phyloP scores from a whole-genome alignment of 208 protist genomes.

The Crithidia sp. region DNA sequence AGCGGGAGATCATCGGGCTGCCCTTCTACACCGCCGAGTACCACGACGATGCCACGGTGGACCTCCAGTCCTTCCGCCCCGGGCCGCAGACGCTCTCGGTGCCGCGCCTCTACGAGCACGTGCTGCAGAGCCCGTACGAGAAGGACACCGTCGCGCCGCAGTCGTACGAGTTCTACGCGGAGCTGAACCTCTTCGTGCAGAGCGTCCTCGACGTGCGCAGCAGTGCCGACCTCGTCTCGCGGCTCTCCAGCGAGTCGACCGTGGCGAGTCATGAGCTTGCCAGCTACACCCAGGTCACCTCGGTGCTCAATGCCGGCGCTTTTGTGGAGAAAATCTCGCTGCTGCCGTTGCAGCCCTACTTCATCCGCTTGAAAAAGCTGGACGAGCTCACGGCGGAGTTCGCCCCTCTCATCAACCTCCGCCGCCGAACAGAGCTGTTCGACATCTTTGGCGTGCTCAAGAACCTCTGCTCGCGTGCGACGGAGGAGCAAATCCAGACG shows the following conservation, averaged over 20 bases:
- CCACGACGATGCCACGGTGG: slow-evolving; percentile 55
- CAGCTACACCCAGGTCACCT: slow-evolving; percentile 55
- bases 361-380: slow-evolving; percentile 68
- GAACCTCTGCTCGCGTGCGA: slow-evolving; percentile 71
- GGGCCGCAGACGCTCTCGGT: slow-evolving; percentile 50
- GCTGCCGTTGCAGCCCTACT: slow-evolving; percentile 67
- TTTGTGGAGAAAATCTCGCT: slow-evolving; percentile 63
- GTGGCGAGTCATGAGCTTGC: slow-evolving; percentile 77
- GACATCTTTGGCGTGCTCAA: slow-evolving; percentile 84
- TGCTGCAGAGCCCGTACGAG: slow-evolving; percentile 42
- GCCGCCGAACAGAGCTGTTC: slow-evolving; percentile 74
- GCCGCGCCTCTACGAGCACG: slow-evolving; percentile 56
- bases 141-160: slow-evolving; percentile 30
- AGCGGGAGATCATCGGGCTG: slow-evolving; percentile 51
- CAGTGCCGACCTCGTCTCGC: slow-evolving; percentile 22
- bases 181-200: slow-evolving; percentile 80
- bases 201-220: slow-evolving; percentile 33
- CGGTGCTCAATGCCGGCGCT: slow-evolving; percentile 56
- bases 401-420: slow-evolving; percentile 79
- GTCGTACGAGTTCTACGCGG: slow-evolving; percentile 82
- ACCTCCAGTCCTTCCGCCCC: slow-evolving; percentile 42
- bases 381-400: slow-evolving; percentile 77
- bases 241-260: slow-evolving; percentile 10
- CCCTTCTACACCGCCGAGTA: slow-evolving; percentile 72
- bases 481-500: slow-evolving; percentile 77